These are phyloP conservation scores for Colletotrichum scovillei DNA, from an alignment of 2,329 filamentous ascomycete species.

Conservation along the genomic window DNA sequence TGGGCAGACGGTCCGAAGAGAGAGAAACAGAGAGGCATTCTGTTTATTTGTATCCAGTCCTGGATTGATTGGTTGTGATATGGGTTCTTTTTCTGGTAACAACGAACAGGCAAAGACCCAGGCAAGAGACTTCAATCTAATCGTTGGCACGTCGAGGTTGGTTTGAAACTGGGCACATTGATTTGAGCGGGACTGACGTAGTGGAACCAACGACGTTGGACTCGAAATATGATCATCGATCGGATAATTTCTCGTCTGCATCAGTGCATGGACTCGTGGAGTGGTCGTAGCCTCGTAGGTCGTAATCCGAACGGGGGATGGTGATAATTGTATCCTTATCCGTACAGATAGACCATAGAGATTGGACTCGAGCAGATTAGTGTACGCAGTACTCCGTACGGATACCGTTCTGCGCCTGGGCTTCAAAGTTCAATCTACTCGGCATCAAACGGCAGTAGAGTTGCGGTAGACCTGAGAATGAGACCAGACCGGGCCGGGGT, in stretches of 20 bases:
- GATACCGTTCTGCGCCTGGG: background rate
- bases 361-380: background rate
- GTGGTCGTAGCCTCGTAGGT: background rate
- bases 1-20: background rate
- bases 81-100: slow-evolving; percentile 16
- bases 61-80: background rate
- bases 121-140: slow-evolving; percentile 10
- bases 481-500: background rate
- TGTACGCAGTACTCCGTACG: background rate
- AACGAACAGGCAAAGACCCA: background rate
- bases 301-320: background rate
- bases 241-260: slow-evolving; percentile 2
- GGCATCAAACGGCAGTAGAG: background rate
- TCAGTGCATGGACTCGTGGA: background rate
- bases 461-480: background rate
- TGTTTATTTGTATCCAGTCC: slow-evolving; percentile 9
- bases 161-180: slow-evolving; percentile 16
- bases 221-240: slow-evolving; percentile 2
- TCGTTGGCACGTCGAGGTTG: slow-evolving; percentile 12
- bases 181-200: slow-evolving; percentile 3
- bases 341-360: background rate
- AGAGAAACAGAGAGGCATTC: background rate
- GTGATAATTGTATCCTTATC: background rate
- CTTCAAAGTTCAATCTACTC: background rate
- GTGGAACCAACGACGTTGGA: slow-evolving; percentile 18